Conservation (phyloP, 2,329 filamentous ascomycete species). For the Parafenestella ontariensis region DNA sequence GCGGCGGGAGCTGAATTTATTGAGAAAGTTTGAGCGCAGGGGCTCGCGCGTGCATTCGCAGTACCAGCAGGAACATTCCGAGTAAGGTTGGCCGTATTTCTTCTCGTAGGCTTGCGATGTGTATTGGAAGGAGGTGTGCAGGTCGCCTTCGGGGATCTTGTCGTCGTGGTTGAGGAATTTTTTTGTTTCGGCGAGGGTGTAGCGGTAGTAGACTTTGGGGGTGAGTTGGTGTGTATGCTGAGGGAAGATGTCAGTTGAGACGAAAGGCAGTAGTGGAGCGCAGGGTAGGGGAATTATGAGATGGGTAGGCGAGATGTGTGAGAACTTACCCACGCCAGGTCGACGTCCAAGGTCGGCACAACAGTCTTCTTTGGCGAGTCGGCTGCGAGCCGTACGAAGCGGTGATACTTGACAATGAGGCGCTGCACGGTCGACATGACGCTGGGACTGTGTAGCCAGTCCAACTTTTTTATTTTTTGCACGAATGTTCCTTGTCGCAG, state of each 20-base stretch:
- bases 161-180: constrained; percentile 83
- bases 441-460: constrained; percentile 78
- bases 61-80: constrained; percentile 83
- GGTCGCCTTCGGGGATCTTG: constrained; percentile 73
- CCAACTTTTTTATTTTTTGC: constrained; percentile 77
- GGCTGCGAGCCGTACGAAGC: constrained; percentile 69
- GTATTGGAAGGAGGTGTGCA: constrained; percentile 73
- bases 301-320: too few relatives aligned
- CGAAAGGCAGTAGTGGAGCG: too few relatives aligned
- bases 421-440: constrained; percentile 69
- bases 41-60: constrained; percentile 74
- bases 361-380: constrained; percentile 55
- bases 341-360: constrained; percentile 77
- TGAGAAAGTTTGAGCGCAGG: constrained; percentile 52
- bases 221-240: constrained; percentile 77
- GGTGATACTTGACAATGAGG: constrained; percentile 68
- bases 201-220: constrained; percentile 67
- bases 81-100: constrained; percentile 70
- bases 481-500: constrained; percentile 69
- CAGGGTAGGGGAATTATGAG: too few relatives aligned
- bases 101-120: constrained; percentile 75
- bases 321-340: constrained; percentile 67
- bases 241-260: neutral
- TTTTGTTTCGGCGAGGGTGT: constrained; percentile 56
- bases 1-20: constrained; percentile 50